phyloP scores from a whole-genome alignment of 805 yeast genomes.

The Wickerhamomyces hampshirensis region DNA sequence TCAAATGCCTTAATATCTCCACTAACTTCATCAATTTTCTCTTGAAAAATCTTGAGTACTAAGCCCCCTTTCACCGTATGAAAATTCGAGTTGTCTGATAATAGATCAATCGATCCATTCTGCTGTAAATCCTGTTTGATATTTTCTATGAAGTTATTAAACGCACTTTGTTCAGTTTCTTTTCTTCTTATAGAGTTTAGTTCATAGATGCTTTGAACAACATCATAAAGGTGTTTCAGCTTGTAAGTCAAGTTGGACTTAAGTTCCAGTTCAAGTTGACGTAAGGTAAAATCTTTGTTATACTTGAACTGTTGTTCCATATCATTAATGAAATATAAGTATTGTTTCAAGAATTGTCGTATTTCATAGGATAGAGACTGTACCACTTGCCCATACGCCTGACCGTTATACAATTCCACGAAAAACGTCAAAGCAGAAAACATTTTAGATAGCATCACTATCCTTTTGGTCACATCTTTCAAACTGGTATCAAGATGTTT shows the following conservation, averaged over 20 bases:
- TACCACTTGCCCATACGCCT: slow-evolving; percentile 61
- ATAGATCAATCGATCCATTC: slow-evolving; percentile 43
- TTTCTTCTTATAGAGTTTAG: slow-evolving; percentile 37
- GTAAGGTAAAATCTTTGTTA: slow-evolving; percentile 51
- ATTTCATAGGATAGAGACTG: slow-evolving; percentile 69
- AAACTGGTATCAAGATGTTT: slow-evolving; percentile 69
- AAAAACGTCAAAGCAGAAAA: slow-evolving; percentile 57
- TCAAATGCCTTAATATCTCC: slow-evolving; percentile 60
- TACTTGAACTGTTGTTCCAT: slow-evolving; percentile 51
- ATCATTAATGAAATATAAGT: slow-evolving; percentile 29
- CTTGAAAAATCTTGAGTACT: slow-evolving; percentile 57
- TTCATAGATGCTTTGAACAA: slow-evolving; percentile 46
- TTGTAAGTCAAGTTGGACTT: slow-evolving; percentile 32
- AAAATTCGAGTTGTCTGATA: slow-evolving; percentile 48
- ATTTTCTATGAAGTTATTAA: slow-evolving; percentile 38
- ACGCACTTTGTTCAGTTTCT: slow-evolving; percentile 29
- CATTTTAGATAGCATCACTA: slow-evolving; percentile 59
- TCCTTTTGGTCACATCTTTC: slow-evolving; percentile 59
- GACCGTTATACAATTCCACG: slow-evolving; percentile 51
- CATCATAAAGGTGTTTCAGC: slow-evolving; percentile 53
- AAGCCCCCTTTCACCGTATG: slow-evolving; percentile 74
- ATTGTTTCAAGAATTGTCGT: slow-evolving; percentile 36
- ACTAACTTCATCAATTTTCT: slow-evolving; percentile 46
- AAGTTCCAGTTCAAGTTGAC: slow-evolving; percentile 50
- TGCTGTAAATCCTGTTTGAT: slow-evolving; percentile 33